Base-by-base conservation (phyloP, 202 grass and related monocot genomes). In the Bolboschoenoplectus hybrid region DNA sequence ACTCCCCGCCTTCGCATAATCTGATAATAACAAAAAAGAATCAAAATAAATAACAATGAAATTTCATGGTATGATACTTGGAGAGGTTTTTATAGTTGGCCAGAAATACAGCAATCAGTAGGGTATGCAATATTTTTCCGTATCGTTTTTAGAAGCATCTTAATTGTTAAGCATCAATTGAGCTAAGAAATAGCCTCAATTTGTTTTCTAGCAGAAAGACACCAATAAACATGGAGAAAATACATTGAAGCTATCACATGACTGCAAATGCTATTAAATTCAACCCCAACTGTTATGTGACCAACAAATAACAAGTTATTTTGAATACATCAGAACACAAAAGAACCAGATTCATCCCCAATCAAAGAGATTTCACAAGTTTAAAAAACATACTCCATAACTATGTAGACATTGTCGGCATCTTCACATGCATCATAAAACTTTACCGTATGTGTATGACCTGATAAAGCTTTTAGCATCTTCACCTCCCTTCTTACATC, bases 391-490 rank as follows among this genome's bases (percentile, higher is more conserved):
- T 96, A 99, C 97, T 99, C 97, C 97, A 99, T 99, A 75, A 99
- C 87, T 85, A 99, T 96, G 92, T 99, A 99, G 88, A 99, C 92
- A 85, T 92, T 96, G 86, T 89, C 82, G 3, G 56, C 81, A 88
- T 99, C 97, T 86, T 99, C 97, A 89, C 92, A 96, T 74, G 97
- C 90, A 91, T 99, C 97, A 91, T 96, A 91, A 94, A 99, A 99
- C 81, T 94, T 94, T 44, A 99, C 93, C 44, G 93, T 85, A 56
- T 70, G 61, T 43, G 86, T 91, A 89, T 96, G 97, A 71, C 93
- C 90, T 74, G 97, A 92, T 82, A 99, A 90, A 81, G 90, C 89
- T 90, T 97, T 99, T 85, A 99, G 78, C 85, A 99, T 99, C 82
- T 94, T 99, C 72, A 99, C 93, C 84, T 99, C 97, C 88, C 97